Evolutionary conservation across 2,329 filamentous ascomycete species (phyloP).

Genomic region (Sclerotinia minor): DNA sequence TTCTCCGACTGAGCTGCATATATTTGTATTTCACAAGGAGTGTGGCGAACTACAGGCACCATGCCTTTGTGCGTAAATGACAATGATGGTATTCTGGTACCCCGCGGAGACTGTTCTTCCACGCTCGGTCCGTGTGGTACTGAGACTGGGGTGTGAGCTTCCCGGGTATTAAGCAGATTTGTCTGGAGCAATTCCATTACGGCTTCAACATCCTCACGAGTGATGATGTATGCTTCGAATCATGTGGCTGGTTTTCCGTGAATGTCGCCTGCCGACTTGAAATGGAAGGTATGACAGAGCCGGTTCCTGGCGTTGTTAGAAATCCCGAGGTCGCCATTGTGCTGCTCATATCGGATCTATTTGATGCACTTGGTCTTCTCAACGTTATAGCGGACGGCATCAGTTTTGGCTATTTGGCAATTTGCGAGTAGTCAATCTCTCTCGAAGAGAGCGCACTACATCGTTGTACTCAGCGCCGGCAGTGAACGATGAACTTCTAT

Average conservation of each 20-base stretch:
- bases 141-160: neutral
- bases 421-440: conserved; percentile 32
- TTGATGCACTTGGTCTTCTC: conserved; percentile 31
- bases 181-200: conserved; percentile 30
- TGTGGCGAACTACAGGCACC: neutral
- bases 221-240: conserved; percentile 33
- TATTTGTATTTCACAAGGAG: conserved; percentile 5
- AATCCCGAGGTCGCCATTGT: neutral
- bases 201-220: conserved; percentile 34
- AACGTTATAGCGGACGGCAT: conserved; percentile 35
- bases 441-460: conserved; percentile 32
- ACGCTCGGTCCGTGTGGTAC: neutral
- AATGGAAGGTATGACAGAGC: neutral
- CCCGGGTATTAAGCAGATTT: neutral
- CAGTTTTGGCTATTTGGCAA: conserved; percentile 21
- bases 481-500: conserved; percentile 29
- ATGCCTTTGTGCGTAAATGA: conserved; percentile 24
- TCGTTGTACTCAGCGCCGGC: conserved; percentile 29
- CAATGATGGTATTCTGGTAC: conserved; percentile 15
- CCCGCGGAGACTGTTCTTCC: neutral
- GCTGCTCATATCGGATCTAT: neutral
- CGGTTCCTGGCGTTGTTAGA: neutral
- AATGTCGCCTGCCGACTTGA: neutral
- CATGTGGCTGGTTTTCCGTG: conserved; percentile 9
- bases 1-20: conserved; percentile 11